Percentiles rank a stretch among this genome's conserved stretches.
phyloP scores from a whole-genome alignment of 2,329 filamentous ascomycete species.

The Ophiostoma sp. region DNA sequence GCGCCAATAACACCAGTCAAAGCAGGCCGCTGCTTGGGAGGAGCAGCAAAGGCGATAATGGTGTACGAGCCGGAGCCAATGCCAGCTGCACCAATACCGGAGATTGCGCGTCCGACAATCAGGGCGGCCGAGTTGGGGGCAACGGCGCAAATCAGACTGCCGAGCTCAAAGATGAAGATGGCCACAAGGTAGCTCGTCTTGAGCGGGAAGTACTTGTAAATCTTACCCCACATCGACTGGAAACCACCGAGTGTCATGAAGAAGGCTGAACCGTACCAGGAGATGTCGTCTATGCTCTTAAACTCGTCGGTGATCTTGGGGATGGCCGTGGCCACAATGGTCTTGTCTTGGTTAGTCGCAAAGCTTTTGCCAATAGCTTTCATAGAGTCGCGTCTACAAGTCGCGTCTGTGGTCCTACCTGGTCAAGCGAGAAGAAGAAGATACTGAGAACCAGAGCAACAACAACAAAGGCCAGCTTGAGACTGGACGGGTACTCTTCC shows the following conservation, averaged over 20 bases:
- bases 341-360: conserved; percentile 31
- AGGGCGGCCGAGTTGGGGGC: conserved; percentile 45
- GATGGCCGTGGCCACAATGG: conserved; percentile 53
- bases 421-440: neutral
- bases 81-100: conserved; percentile 45
- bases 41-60: conserved; percentile 36
- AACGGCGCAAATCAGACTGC: conserved; percentile 48
- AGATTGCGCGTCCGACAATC: conserved; percentile 49
- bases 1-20: conserved; percentile 26
- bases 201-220: conserved; percentile 49
- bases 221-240: conserved; percentile 45
- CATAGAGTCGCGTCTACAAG: neutral
- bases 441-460: neutral
- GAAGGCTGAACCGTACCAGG: conserved; percentile 56
- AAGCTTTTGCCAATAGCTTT: neutral
- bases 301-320: conserved; percentile 52
- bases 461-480: neutral
- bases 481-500: neutral
- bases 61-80: conserved; percentile 37
- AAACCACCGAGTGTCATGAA: conserved; percentile 45
- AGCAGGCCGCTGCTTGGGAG: conserved; percentile 32
- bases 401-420: neutral
- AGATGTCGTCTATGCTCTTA: conserved; percentile 48
- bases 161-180: conserved; percentile 51
- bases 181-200: conserved; percentile 45